Base-by-base conservation (phyloP, 495 filamentous ascomycete genomes). In the Bacidia gigantensis region DNA sequence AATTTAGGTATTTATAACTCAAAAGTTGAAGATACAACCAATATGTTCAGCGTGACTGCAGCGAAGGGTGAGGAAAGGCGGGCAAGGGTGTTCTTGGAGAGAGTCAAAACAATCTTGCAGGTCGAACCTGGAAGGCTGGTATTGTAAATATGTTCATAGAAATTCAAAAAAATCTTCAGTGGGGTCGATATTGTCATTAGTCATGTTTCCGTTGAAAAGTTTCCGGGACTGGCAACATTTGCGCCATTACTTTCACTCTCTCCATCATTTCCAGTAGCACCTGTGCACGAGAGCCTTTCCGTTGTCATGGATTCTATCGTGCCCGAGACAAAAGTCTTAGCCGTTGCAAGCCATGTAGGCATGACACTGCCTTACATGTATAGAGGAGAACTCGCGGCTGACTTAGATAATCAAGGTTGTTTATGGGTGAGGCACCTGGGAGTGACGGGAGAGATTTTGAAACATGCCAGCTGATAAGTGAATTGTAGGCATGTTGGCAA, bases 261-360 rank as follows among this genome's bases (percentile, higher is more conserved):
- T n/a, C n/a, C n/a, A n/a, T n/a, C n/a, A n/a, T n/a, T n/a, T n/a
- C n/a, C n/a, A n/a, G n/a, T n/a, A n/a, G n/a, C n/a, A n/a, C n/a
- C n/a, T n/a, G n/a, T n/a, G n/a, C n/a, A n/a, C n/a, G n/a, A n/a
- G n/a, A n/a, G n/a, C n/a, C n/a, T n/a, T n/a, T n/a, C n/a, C n/a
- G n/a, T n/a, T n/a, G 21, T 47, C 29, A 50, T 50, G 47, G 55
- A 57, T 46, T 64, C 66, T n/a, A 68, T 78, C 24, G 77, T 93
- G 42, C 87, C 89, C 11, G 87, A 92, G 64, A 94, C 88, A 26
- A 72, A 79, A 62, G 89, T 98, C 51, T 75, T 98, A 62, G 89
- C 92, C 40, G 79, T 97, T 57, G 92, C 92, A 63, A 97, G 92
- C 68, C 92, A 98, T 93, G 92, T 96, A 85, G 68, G 86, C 61